Base-by-base conservation (phyloP, 345 rosid species). In the Hypericum androsaemum region DNA sequence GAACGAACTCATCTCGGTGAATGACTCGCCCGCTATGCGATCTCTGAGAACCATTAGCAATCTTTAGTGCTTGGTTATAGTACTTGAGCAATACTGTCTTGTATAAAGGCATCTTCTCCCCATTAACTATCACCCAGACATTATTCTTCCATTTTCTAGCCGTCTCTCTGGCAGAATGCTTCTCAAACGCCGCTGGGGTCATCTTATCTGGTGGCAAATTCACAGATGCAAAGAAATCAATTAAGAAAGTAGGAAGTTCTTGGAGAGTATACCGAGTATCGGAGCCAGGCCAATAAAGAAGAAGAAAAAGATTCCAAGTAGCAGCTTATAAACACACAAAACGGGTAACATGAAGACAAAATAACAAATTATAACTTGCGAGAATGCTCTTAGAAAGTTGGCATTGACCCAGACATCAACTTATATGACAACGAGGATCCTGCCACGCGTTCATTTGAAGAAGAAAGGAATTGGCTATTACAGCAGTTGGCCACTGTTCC, bases 141-240 rank as follows among this genome's bases (percentile, higher is more conserved):
- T 92, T 92, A 67, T 92, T 92, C 73, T 92, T 92, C 99, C 99
- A 92, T 64, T 88, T 92, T 58, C 90, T 80, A 66, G 99, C 95
- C 0, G 97, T 88, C 81, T 88, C 99, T 73, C 99, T 83, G 40
- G 97, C 99, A 57, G 99, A 88, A 71, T 92, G 99, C 84, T 92
- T 92, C 83, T 92, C 99, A 58, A 92, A 92, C n/a, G 95, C 97
- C 68, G 95, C 90, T 7, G 97, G 99, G 66, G 94, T 85, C 71
- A 88, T 62, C 84, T 85, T 92, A 56, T 74, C 98, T 92, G 69
- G 48, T 38, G 55, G 56, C 60, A 52, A 52, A 68, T 71, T 54
- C 53, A 59, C 41, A 59, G 48, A 68, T 41, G 59, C 53, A 58
- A 39, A 71, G 61, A 57, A 71, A 52, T 32, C 43, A 58, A 61